A percentile compares a stretch with the other conserved stretches of the same genome.
Conservation (phyloP, 805 yeast genomes). For the Lipomyces yamanashiensis region DNA sequence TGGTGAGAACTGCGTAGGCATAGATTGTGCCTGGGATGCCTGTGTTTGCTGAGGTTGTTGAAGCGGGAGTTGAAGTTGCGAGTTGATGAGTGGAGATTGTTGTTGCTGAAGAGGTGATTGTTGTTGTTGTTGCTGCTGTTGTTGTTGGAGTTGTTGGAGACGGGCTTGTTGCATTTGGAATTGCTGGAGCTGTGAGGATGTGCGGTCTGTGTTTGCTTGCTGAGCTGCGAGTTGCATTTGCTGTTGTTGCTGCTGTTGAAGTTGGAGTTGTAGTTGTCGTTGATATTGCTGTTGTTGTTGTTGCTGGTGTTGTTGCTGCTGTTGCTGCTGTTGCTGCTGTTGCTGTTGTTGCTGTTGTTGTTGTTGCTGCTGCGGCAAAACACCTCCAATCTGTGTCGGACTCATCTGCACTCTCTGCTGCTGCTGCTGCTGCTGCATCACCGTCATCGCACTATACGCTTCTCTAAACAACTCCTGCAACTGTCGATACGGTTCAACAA, state of each 20-base stretch:
- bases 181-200: conserved; percentile 20
- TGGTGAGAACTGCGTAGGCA: conserved; percentile 6
- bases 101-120: neutral
- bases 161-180: conserved; percentile 16
- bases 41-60: conserved; percentile 23
- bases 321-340: conserved; percentile 30
- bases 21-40: conserved; percentile 20
- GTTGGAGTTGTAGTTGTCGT: conserved; percentile 38
- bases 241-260: conserved; percentile 28
- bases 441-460: conserved; percentile 32
- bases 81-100: neutral
- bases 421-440: conserved; percentile 35
- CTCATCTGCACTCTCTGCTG: conserved; percentile 27
- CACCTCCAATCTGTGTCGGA: conserved; percentile 9
- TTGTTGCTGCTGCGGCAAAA: conserved; percentile 12
- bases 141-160: conserved; percentile 16
- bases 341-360: conserved; percentile 34
- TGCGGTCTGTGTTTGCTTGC: neutral
- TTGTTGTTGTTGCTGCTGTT: neutral
- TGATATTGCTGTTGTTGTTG: conserved; percentile 37
- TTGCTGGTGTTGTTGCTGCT: conserved; percentile 38
- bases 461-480: conserved; percentile 45
- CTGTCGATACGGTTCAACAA: conserved; percentile 43
- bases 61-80: conserved; percentile 7
- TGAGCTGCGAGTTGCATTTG: conserved; percentile 33